Evolutionary conservation across 345 rosid species (phyloP).

Genomic region (Orychophragmus violaceus): DNA sequence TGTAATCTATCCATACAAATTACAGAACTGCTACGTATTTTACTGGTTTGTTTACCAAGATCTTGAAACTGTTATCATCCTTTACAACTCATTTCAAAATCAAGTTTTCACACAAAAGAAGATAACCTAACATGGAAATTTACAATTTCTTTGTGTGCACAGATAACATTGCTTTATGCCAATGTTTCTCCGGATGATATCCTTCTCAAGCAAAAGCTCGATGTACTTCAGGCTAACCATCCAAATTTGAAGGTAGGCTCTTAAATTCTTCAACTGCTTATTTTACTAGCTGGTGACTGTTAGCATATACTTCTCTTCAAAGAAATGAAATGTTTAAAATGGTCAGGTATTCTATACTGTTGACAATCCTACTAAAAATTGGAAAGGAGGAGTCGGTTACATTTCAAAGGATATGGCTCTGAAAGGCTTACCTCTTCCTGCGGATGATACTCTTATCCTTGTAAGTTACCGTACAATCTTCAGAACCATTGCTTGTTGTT

Average conservation of each 20-base stretch:
- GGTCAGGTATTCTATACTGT: slow-evolving; percentile 76
- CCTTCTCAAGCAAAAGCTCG: slow-evolving; percentile 83
- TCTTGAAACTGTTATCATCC: background rate
- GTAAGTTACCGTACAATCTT: slow-evolving; percentile 38
- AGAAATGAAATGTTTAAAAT: background rate
- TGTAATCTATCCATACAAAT: background rate
- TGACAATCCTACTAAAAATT: slow-evolving; percentile 72
- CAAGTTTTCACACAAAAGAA: background rate
- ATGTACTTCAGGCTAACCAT: slow-evolving; percentile 64
- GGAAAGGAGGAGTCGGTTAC: slow-evolving; percentile 92
- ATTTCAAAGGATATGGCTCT: slow-evolving; percentile 67
- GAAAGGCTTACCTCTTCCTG: slow-evolving; percentile 81
- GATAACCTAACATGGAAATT: background rate
- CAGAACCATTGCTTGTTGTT: background rate
- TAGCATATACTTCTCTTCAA: background rate
- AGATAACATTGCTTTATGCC: slow-evolving; percentile 80
- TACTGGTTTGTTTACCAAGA: background rate
- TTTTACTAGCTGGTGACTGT: background rate
- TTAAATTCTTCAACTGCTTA: background rate
- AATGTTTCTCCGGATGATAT: slow-evolving; percentile 96
- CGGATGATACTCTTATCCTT: slow-evolving; percentile 73
- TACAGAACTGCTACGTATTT: background rate
- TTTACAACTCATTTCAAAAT: background rate
- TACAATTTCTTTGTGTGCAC: slow-evolving; percentile 8
- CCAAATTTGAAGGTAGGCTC: slow-evolving; percentile 75